These are phyloP conservation scores for Aphanomyces stellatus DNA, from an alignment of 352 stramenopile species.

Conservation along the genomic window DNA sequence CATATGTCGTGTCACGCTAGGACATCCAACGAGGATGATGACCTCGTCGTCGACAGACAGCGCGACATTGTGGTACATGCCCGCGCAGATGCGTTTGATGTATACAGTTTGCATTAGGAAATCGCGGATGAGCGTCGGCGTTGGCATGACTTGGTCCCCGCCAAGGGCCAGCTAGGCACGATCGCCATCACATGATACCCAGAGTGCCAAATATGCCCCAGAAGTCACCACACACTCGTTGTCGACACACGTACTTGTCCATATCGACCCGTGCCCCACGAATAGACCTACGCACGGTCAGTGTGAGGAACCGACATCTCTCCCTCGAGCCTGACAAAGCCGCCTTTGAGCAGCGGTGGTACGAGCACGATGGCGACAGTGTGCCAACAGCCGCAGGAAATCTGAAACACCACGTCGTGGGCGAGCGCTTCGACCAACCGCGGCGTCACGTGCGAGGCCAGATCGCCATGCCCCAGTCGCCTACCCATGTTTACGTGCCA, in stretches of 20 bases:
- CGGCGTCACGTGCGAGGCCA: constrained; percentile 55
- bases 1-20: too few species aligned
- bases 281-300: constrained; percentile 72
- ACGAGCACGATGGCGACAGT: constrained; percentile 83
- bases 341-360: constrained; percentile 72
- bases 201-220: too few species aligned
- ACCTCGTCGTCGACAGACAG: constrained; percentile 86
- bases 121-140: constrained; percentile 68
- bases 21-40: background rate
- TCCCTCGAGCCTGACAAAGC: constrained; percentile 31
- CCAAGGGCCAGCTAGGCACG: constrained; percentile 70
- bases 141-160: constrained; percentile 51
- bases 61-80: constrained; percentile 88
- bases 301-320: background rate
- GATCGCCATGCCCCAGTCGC: constrained; percentile 64
- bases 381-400: constrained; percentile 82
- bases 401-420: constrained; percentile 67
- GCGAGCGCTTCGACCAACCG: constrained; percentile 64
- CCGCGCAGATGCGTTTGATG: constrained; percentile 76
- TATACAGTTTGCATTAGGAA: constrained; percentile 74
- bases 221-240: background rate
- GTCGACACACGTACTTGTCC: constrained; percentile 54
- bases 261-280: constrained; percentile 89
- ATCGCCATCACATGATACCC: too few species aligned
- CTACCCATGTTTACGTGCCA: constrained; percentile 23